Base-by-base conservation (phyloP, 2,329 filamentous ascomycete genomes). In the Sclerotinia sclerotiorum region DNA sequence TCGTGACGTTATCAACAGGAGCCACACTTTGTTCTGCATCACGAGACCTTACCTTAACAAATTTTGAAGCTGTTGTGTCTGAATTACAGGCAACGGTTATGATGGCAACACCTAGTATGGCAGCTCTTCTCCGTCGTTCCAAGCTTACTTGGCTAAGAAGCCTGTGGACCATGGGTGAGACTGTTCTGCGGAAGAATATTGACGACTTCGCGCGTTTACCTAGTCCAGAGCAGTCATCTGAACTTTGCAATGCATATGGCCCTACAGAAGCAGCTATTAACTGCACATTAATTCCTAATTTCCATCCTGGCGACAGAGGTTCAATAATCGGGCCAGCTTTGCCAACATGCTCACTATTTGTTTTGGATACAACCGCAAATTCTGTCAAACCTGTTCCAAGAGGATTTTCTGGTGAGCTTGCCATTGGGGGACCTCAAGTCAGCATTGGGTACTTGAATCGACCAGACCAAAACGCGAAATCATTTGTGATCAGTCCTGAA, bases 401-500 rank as follows among this genome's bases (percentile, higher is more conserved):
- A 57, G 60, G 69, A n/a, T 48, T 62, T 24, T 56, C 65, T 15
- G 71, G 70, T 7, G 71, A 72, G 54, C 51, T 72, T 21, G 42
- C 64, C 24, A 55, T 72, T n/a, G 66, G 69, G 46, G 70, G 71
- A 0, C 68, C 70, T 39, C 55, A 66, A 54, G 24, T 72, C 21
- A 67, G 58, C 6, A 35, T 61, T 49, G 70, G 70, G 2, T 72
- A 72, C 48, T 44, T 72, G 5, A 65, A 56, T 42, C 55, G 69
- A 29, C 63, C 65, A 8, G 65, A 67, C 11, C 55, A 65, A 44
- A 72, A 67, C 27, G 60, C 65, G 3, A 61, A 65, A 19, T 54
- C 70, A 7, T 73, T 73, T 49, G 51, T 72, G 17, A 42, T 67
- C 4, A 69, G 35, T 76, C 71, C 21, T 64, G 44, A 56, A 66